Evolutionary conservation across 148 eudicot species (phyloP).

Genomic region (Drosera capensis): DNA sequence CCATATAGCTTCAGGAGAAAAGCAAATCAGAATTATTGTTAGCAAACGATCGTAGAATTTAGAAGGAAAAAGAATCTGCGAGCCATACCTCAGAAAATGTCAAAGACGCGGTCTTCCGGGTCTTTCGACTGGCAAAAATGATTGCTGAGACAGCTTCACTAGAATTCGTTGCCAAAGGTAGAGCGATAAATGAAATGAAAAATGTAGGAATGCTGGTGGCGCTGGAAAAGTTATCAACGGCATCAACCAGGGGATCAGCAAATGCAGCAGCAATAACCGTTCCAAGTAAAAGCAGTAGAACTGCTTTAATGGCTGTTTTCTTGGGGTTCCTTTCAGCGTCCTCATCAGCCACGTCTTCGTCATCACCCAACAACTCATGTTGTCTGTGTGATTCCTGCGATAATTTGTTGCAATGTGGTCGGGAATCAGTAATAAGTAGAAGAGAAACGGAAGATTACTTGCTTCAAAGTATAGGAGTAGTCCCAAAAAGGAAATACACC

Average conservation of each 20-base stretch:
- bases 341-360: slow-evolving; percentile 8
- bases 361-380: slow-evolving; percentile 14
- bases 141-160: slow-evolving; percentile 27
- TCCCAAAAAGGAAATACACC: too few species aligned
- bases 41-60: too few species aligned
- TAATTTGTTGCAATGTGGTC: slow-evolving; percentile 2
- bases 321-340: slow-evolving; percentile 10
- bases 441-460: too few species aligned
- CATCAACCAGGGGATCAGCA: slow-evolving; percentile 42
- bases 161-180: slow-evolving; percentile 34
- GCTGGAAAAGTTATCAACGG: slow-evolving; percentile 29
- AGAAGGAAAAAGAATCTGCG: too few species aligned
- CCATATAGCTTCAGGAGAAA: slow-evolving; percentile 52
- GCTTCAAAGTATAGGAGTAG: too few species aligned
- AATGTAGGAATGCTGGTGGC: slow-evolving; percentile 36
- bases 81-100: slow-evolving; percentile 35
- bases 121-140: slow-evolving; percentile 23
- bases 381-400: slow-evolving; percentile 20
- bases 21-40: not conserved
- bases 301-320: slow-evolving; percentile 13
- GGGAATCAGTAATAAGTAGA: not conserved
- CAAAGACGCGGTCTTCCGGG: slow-evolving; percentile 21
- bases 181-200: slow-evolving; percentile 31
- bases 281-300: slow-evolving; percentile 17
- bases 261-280: slow-evolving; percentile 28